phyloP scores from a whole-genome alignment of 2,329 filamentous ascomycete genomes.

The Phaeosphaeriaceae sp. region DNA sequence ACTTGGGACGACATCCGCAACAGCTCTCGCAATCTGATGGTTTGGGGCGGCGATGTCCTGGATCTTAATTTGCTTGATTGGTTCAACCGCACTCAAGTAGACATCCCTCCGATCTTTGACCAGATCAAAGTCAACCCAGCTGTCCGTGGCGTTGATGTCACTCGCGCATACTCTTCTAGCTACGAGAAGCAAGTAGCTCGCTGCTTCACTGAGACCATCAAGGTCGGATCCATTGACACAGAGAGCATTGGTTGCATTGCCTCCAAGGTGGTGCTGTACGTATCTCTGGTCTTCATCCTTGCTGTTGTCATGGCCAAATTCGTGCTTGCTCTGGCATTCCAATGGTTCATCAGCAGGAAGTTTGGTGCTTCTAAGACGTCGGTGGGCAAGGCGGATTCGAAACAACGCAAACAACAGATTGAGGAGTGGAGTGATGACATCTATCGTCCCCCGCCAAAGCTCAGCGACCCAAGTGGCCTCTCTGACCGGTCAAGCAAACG shows the following conservation, averaged over 20 bases:
- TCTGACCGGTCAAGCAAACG: constrained; percentile 80
- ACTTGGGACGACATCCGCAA: constrained; percentile 96
- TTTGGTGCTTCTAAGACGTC: constrained; percentile 88
- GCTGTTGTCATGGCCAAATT: constrained; percentile 88
- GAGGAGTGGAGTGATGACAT: constrained; percentile 99
- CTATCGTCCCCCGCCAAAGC: constrained; percentile 84
- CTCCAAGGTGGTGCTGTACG: constrained; percentile 94
- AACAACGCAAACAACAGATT: constrained; percentile 89
- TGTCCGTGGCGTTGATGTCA: constrained; percentile 85
- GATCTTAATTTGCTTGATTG: constrained; percentile 87
- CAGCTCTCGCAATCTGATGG: constrained; percentile 83
- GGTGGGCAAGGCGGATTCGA: constrained; percentile 74
- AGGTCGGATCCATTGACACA: constrained; percentile 93
- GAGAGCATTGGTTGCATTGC: constrained; percentile 97
- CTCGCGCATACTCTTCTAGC: constrained; percentile 80
- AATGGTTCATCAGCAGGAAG: constrained; percentile 91
- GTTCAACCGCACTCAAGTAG: constrained; percentile 85
- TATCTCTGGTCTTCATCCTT: constrained; percentile 89
- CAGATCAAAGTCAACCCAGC: constrained; percentile 74
- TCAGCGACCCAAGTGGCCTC: constrained; percentile 73
- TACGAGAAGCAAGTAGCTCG: constrained; percentile 81
- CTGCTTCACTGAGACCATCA: constrained; percentile 92
- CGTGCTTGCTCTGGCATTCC: constrained; percentile 85
- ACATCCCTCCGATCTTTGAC: constrained; percentile 77
- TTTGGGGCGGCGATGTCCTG: constrained; percentile 92